Evolutionary conservation across 2,329 filamentous ascomycete species (phyloP).

Genomic region (Epichloe scottii): DNA sequence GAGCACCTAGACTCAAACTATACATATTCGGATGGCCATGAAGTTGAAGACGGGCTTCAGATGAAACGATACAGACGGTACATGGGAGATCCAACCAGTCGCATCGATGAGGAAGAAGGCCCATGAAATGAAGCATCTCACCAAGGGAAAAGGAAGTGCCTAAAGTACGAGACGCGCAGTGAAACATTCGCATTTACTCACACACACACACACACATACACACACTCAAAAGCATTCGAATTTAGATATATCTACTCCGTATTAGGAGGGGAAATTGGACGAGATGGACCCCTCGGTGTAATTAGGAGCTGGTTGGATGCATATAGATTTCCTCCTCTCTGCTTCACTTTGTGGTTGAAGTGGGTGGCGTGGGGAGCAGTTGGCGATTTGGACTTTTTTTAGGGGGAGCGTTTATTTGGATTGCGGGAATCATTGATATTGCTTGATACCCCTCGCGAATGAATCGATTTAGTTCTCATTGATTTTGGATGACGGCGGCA

Average conservation of each 20-base stretch:
- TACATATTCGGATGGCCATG: slow-evolving; percentile 17
- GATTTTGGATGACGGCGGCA: neutral
- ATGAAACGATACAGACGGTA: slow-evolving; percentile 23
- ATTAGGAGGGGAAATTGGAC: neutral
- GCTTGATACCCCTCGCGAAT: slow-evolving; percentile 9
- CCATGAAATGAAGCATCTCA: neutral
- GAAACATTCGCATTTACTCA: neutral
- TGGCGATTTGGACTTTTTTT: neutral
- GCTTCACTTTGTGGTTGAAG: neutral
- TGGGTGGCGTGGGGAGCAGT: neutral
- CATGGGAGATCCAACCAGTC: slow-evolving; percentile 20
- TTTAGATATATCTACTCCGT: neutral
- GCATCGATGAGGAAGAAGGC: slow-evolving; percentile 26
- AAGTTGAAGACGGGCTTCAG: slow-evolving; percentile 22
- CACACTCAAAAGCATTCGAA: neutral
- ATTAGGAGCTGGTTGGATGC: neutral
- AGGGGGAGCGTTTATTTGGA: slow-evolving; percentile 6
- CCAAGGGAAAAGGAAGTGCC: neutral
- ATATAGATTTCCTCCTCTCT: no score
- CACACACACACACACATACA: neutral
- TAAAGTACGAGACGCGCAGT: neutral
- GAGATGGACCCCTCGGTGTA: neutral
- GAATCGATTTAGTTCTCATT: neutral
- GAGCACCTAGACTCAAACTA: slow-evolving; percentile 19
- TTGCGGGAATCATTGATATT: slow-evolving; percentile 8